phyloP scores from a whole-genome alignment of 2,329 filamentous ascomycete species.

The Penicillium decumbens region DNA sequence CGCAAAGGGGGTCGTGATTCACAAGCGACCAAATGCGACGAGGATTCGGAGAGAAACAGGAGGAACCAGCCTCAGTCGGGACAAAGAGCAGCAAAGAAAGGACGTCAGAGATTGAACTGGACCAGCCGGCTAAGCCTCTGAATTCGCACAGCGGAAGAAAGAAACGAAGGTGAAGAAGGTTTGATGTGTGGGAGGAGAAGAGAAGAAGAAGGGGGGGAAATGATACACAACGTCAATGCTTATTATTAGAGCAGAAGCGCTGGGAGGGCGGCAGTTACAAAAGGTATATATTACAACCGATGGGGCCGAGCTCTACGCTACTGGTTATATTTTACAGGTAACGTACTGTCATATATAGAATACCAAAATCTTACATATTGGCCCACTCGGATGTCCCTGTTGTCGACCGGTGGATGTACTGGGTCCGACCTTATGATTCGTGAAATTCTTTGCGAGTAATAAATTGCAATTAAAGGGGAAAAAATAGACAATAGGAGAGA shows the following conservation, averaged over 20 bases:
- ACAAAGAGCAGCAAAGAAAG: slow-evolving; percentile 30
- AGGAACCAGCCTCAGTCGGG: slow-evolving; percentile 37
- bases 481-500: background rate
- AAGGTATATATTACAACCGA: background rate
- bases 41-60: slow-evolving; percentile 22
- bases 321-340: background rate
- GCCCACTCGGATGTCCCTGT: background rate
- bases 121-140: slow-evolving; percentile 36
- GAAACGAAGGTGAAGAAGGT: slow-evolving; percentile 24
- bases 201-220: slow-evolving; percentile 10
- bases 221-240: slow-evolving; percentile 17
- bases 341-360: background rate
- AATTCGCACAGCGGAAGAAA: slow-evolving; percentile 36
- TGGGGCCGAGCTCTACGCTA: background rate
- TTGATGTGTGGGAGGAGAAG: slow-evolving; percentile 11
- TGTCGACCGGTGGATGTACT: background rate
- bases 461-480: background rate
- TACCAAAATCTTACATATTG: background rate
- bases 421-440: background rate
- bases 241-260: background rate
- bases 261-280: background rate
- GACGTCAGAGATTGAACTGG: slow-evolving; percentile 30
- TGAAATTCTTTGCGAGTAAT: background rate
- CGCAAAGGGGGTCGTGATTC: background rate
- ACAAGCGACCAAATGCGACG: slow-evolving; percentile 8